Conservation (phyloP, 164 flowering plant species). For the Aristolochia fimbriata region DNA sequence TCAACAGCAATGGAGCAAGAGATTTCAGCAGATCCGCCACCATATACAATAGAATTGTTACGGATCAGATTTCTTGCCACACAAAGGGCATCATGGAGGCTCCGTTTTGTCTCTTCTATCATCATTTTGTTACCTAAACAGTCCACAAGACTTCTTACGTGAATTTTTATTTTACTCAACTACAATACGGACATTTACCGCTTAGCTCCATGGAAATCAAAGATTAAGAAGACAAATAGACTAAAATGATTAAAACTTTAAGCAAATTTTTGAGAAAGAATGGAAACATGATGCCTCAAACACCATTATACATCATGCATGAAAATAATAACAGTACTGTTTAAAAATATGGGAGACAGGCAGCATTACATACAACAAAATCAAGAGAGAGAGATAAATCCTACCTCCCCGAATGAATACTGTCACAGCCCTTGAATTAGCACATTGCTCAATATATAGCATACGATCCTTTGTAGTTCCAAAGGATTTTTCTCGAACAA, state of each 20-base stretch:
- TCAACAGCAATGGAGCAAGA: constrained; percentile 95
- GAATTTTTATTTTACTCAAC: too few relatives aligned
- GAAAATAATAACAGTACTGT: too few relatives aligned
- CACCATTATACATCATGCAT: too few relatives aligned
- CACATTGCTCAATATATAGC: constrained; percentile 96
- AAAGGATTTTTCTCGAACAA: constrained; percentile 89
- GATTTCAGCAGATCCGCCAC: constrained; percentile 98
- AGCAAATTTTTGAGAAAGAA: too few relatives aligned
- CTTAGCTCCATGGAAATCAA: too few relatives aligned
- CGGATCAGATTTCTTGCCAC: constrained; percentile 92
- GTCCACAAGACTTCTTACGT: neutral
- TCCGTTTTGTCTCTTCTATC: constrained; percentile 97
- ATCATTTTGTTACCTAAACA: constrained; percentile 95
- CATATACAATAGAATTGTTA: constrained; percentile 92
- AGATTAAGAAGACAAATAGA: too few relatives aligned
- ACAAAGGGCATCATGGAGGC: constrained; percentile 93
- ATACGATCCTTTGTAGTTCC: constrained; percentile 97
- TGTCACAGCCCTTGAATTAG: constrained; percentile 90
- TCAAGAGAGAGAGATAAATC: constrained; percentile 8
- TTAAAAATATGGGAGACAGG: too few relatives aligned
- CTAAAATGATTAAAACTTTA: too few relatives aligned
- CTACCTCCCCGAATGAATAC: constrained; percentile 89
- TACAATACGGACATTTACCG: too few relatives aligned
- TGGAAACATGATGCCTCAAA: too few relatives aligned
- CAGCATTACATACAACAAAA: too few relatives aligned